phyloP scores from a whole-genome alignment of 192 early-diverging fungal species.

The Entophlyctis helioformis region DNA sequence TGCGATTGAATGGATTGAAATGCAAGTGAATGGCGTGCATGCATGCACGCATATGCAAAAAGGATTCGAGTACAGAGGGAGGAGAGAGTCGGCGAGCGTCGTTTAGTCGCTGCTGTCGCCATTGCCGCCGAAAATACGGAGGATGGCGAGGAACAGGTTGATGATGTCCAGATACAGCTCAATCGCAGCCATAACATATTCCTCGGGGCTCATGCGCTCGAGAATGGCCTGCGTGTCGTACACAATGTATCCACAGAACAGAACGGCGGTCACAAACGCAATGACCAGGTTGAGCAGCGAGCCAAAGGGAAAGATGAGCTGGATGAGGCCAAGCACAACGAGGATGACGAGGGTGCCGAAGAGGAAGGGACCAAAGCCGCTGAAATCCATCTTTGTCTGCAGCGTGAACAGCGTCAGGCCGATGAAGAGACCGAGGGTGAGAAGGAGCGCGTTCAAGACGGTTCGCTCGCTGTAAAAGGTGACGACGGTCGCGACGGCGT shows the following conservation, averaged over 20 bases:
- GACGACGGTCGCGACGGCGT: constrained; percentile 32
- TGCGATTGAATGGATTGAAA: too few species aligned
- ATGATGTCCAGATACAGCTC: constrained; percentile 64
- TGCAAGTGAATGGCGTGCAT: too few species aligned
- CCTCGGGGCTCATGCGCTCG: constrained; percentile 57
- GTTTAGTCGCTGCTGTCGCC: too few species aligned
- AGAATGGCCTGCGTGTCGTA: constrained; percentile 64
- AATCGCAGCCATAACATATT: constrained; percentile 53
- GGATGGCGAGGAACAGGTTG: constrained; percentile 52
- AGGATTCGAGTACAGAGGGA: too few species aligned
- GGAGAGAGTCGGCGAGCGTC: too few species aligned
- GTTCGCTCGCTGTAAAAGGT: constrained; percentile 39
- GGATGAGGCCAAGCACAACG: constrained; percentile 47
- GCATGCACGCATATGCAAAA: too few species aligned
- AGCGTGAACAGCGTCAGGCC: constrained; percentile 65
- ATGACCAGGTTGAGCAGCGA: constrained; percentile 39
- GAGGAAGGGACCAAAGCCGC: constrained; percentile 22
- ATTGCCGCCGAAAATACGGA: too few species aligned
- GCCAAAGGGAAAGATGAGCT: constrained; percentile 62
- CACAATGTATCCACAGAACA: constrained; percentile 67
- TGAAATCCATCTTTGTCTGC: constrained; percentile 26
- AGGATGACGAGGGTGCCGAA: constrained; percentile 50
- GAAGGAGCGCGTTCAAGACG: constrained; percentile 58
- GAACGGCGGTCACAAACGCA: constrained; percentile 42
- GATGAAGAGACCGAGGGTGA: constrained; percentile 58